Evolutionary conservation across 1,139 yeast species (phyloP).

Genomic region (Pichia sp.): DNA sequence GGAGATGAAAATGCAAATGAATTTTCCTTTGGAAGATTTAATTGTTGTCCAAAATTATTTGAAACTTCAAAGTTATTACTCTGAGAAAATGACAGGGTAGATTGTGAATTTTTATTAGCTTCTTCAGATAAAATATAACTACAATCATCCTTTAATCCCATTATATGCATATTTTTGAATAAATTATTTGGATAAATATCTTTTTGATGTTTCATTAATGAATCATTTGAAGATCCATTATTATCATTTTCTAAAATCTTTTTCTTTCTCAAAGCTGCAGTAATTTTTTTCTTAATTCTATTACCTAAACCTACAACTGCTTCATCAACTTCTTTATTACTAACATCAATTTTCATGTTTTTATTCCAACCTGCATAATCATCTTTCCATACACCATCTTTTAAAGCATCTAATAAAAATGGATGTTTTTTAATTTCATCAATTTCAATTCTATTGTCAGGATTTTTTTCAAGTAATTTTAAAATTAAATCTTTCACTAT

Average conservation of each 20-base stretch:
- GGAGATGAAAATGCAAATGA: neutral
- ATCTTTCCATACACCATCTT: conserved; percentile 26
- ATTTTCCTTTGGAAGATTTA: neutral
- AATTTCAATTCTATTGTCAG: conserved; percentile 61
- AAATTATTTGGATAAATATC: neutral
- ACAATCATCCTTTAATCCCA: conserved; percentile 15
- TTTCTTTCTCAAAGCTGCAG: conserved; percentile 43
- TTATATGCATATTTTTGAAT: conserved; percentile 2
- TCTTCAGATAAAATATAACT: conserved; percentile 26
- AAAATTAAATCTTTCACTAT: conserved; percentile 61
- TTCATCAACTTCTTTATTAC: conserved; percentile 61
- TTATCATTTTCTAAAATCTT: neutral
- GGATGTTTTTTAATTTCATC: conserved; percentile 74
- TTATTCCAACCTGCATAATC: conserved; percentile 26
- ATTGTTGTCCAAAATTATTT: no score
- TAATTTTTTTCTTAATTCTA: conserved; percentile 53
- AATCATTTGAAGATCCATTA: neutral
- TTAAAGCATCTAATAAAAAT: conserved; percentile 61
- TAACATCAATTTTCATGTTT: conserved; percentile 45
- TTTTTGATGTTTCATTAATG: neutral
- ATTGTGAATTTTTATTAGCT: conserved; percentile 3
- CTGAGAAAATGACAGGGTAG: conserved; percentile 1
- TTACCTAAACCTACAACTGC: conserved; percentile 80
- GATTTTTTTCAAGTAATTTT: conserved; percentile 65
- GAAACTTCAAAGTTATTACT: neutral